phyloP scores from a whole-genome alignment of 257 asterid species.

The Paulownia fortunei region DNA sequence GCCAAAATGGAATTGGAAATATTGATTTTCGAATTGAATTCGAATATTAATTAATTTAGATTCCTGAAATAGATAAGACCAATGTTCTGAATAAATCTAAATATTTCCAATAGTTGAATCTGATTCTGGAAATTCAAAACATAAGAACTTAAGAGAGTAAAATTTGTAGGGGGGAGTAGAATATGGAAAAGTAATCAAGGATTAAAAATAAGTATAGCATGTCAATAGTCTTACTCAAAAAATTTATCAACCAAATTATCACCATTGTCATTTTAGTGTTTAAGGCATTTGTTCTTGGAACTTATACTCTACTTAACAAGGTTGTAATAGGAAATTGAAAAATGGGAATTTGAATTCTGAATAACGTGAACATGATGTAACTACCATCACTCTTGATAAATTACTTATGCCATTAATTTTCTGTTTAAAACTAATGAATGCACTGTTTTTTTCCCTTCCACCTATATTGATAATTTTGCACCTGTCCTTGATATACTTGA shows the following conservation, averaged over 20 bases:
- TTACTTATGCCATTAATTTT: neutral
- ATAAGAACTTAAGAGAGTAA: too few species aligned
- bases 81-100: neutral
- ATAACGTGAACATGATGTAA: neutral
- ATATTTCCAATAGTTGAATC: neutral
- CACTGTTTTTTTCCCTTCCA: neutral
- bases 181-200: neutral
- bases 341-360: neutral
- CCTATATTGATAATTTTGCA: neutral
- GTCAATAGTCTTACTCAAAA: neutral
- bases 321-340: neutral
- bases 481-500: slow-evolving; percentile 9
- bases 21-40: neutral
- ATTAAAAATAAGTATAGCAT: neutral
- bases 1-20: neutral
- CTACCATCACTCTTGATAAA: neutral
- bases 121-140: too few species aligned
- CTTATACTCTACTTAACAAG: neutral
- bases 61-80: neutral
- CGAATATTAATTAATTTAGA: neutral
- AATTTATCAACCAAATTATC: neutral
- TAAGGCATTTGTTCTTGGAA: neutral
- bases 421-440: neutral
- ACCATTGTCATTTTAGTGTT: neutral
- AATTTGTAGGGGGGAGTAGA: neutral